A percentile compares a stretch with the other conserved stretches of the same genome.
Evolutionary conservation across 2,329 filamentous ascomycete genomes (phyloP).

Genomic region (Graphilbum sp.): DNA sequence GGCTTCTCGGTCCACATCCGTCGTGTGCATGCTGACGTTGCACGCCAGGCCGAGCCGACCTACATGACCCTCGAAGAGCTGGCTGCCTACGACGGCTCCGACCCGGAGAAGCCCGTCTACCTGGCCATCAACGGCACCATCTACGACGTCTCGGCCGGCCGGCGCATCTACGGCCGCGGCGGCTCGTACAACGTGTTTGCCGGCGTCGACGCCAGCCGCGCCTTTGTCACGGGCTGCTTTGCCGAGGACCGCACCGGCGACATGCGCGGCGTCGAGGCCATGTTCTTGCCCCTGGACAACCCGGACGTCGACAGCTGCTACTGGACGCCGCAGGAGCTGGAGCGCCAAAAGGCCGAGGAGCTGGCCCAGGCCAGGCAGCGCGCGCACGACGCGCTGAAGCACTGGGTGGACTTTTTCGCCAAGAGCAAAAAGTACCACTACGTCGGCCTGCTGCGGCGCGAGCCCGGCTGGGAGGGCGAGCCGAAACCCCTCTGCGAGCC

Average conservation of each 20-base stretch:
- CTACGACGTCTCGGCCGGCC: conserved; percentile 62
- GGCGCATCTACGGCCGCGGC: conserved; percentile 61
- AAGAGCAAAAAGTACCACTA: conserved; percentile 66
- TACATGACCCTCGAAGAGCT: conserved; percentile 64
- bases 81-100: conserved; percentile 56
- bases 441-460: conserved; percentile 57
- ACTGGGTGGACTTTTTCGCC: conserved; percentile 74
- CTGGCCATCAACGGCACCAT: conserved; percentile 78
- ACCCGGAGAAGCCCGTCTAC: conserved; percentile 65
- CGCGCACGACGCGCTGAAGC: conserved; percentile 50
- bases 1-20: not conserved
- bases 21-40: conserved; percentile 6
- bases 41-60: conserved; percentile 34
- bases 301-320: conserved; percentile 43
- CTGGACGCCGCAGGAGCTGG: conserved; percentile 38
- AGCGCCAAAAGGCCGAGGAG: conserved; percentile 43
- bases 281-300: conserved; percentile 56
- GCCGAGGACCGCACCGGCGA: conserved; percentile 69
- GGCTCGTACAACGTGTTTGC: conserved; percentile 80
- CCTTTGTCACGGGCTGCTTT: conserved; percentile 90
- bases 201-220: conserved; percentile 71
- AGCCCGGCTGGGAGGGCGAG: conserved; percentile 42
- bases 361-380: conserved; percentile 43
- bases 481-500: conserved; percentile 51
- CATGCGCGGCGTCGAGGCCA: conserved; percentile 71